phyloP scores from a whole-genome alignment of 495 filamentous ascomycete genomes.

The Letharia lupina region DNA sequence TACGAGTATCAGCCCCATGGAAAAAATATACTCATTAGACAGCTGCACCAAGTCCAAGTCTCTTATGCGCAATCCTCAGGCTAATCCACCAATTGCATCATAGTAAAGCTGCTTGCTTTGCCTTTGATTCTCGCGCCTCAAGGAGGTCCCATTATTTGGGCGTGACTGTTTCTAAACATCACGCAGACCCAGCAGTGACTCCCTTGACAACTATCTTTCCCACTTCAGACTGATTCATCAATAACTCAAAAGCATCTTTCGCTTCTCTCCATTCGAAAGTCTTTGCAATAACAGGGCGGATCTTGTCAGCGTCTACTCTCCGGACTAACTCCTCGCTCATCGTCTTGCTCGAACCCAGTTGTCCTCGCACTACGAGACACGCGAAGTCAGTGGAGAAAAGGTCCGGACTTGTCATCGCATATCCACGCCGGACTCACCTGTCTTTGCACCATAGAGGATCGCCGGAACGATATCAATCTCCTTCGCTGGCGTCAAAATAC shows the following conservation, averaged over 20 bases:
- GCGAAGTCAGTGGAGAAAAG: neutral
- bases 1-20: too few species aligned
- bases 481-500: slow-evolving; percentile 3
- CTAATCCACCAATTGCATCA: too few species aligned
- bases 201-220: neutral
- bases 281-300: neutral
- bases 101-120: too few species aligned
- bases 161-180: neutral
- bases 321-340: neutral
- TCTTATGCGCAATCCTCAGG: too few species aligned
- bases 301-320: slow-evolving; percentile 1
- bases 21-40: too few species aligned
- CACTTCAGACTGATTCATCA: neutral
- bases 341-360: neutral
- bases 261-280: neutral
- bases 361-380: slow-evolving; percentile 2
- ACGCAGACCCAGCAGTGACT: neutral
- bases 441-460: slow-evolving; percentile 1
- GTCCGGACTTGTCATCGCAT: neutral
- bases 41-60: too few species aligned
- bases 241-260: neutral
- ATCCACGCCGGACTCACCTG: neutral
- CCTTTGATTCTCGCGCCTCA: too few species aligned
- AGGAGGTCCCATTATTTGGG: too few species aligned
- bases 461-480: slow-evolving; percentile 2